phyloP scores from a whole-genome alignment of 495 filamentous ascomycete species.

The Lichenothelia convexa region DNA sequence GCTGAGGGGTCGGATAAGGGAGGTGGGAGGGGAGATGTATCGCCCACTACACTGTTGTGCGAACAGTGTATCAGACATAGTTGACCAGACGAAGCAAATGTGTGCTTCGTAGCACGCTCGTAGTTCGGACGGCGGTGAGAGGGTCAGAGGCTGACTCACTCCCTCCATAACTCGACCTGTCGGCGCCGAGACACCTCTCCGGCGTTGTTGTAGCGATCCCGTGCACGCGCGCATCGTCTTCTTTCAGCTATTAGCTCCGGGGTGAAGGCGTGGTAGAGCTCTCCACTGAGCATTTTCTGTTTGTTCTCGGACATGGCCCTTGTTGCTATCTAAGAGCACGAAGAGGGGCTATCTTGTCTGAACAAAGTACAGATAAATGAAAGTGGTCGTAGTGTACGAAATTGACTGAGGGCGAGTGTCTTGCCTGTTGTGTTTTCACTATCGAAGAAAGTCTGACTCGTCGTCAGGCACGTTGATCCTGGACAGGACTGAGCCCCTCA shows the following conservation, averaged over 20 bases:
- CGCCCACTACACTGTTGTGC: conserved; percentile 43
- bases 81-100: conserved; percentile 2
- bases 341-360: too few species aligned
- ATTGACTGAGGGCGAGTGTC: too few species aligned
- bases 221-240: conserved; percentile 37
- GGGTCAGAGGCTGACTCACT: conserved; percentile 31
- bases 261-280: conserved; percentile 32
- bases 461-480: too few species aligned
- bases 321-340: too few species aligned
- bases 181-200: conserved; percentile 37
- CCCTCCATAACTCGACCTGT: conserved; percentile 49
- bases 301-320: conserved; percentile 21
- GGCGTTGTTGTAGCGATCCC: conserved; percentile 41
- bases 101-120: conserved; percentile 3
- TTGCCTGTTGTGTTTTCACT: too few species aligned
- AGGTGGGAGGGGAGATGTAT: conserved; percentile 43
- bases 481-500: too few species aligned
- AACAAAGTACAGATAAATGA: too few species aligned
- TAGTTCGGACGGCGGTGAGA: not conserved
- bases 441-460: too few species aligned
- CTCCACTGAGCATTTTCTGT: conserved; percentile 18
- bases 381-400: too few species aligned
- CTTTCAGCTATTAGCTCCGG: conserved; percentile 38
- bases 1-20: conserved; percentile 30
- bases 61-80: too few species aligned